Conservation (phyloP, 108 stramenopile species). For the Fistulifera pelliculosa region DNA sequence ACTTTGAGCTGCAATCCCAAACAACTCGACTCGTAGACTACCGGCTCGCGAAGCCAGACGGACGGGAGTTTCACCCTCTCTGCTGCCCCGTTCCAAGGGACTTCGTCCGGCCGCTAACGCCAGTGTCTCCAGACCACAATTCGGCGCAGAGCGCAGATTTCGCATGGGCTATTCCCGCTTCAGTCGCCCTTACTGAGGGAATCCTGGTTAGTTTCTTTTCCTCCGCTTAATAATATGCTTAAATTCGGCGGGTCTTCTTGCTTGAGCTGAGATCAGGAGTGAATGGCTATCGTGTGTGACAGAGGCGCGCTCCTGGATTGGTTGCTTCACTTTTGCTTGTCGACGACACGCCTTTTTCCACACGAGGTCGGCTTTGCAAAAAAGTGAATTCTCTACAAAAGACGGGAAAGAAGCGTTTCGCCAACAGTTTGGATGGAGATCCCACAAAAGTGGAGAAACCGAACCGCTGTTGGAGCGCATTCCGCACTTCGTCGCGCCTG, state of each 20-base stretch:
- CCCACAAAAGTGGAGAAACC: too few species aligned
- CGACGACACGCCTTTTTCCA: too few species aligned
- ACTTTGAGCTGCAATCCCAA: slow-evolving; percentile 94
- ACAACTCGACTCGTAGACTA: slow-evolving; percentile 88
- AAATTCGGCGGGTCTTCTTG: slow-evolving; percentile 94
- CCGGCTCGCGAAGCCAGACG: slow-evolving; percentile 54
- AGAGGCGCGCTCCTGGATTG: too few species aligned
- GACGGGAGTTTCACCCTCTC: slow-evolving; percentile 94
- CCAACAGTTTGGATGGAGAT: too few species aligned
- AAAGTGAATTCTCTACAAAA: too few species aligned
- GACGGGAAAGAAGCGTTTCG: too few species aligned
- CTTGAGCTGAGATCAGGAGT: slow-evolving; percentile 65
- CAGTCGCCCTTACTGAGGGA: slow-evolving; percentile 94
- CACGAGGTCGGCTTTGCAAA: too few species aligned
- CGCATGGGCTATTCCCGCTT: slow-evolving; percentile 90
- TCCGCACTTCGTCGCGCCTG: too few species aligned
- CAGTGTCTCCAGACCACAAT: slow-evolving; percentile 82
- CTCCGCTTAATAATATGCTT: slow-evolving; percentile 97
- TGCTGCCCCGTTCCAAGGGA: slow-evolving; percentile 86
- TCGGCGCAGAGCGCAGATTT: slow-evolving; percentile 62
- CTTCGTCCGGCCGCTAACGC: slow-evolving; percentile 65
- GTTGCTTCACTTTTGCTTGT: too few species aligned
- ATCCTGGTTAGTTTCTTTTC: slow-evolving; percentile 96
- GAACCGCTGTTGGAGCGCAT: too few species aligned
- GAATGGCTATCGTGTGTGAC: not conserved